These are phyloP conservation scores for Pyrus bretschneideri DNA, from an alignment of 306 rosid genomes.

Conservation along the genomic window DNA sequence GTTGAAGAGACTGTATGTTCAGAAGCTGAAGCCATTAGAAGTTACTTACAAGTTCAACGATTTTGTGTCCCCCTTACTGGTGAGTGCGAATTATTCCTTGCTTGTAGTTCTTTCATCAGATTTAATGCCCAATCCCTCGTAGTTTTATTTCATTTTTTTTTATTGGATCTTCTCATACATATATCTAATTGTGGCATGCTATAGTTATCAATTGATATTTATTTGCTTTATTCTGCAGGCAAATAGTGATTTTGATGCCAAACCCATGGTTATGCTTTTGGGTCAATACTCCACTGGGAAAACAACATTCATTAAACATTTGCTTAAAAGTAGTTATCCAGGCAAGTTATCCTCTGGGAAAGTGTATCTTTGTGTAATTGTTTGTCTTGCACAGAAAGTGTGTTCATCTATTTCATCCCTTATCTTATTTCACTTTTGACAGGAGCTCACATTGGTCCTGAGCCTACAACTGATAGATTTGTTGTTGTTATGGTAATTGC, in stretches of 20 bases:
- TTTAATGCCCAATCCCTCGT: neutral
- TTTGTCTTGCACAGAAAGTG: neutral
- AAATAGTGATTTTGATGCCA: slow-evolving; percentile 93
- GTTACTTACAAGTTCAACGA: slow-evolving; percentile 66
- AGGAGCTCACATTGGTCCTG: slow-evolving; percentile 99
- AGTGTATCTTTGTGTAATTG: neutral
- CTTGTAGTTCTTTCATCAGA: neutral
- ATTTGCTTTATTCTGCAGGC: slow-evolving; percentile 40
- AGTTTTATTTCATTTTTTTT: neutral
- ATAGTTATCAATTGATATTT: slow-evolving; percentile 5
- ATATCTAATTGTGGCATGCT: neutral
- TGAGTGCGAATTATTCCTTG: slow-evolving; percentile 24
- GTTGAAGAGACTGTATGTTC: slow-evolving; percentile 73
- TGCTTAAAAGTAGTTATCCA: slow-evolving; percentile 78
- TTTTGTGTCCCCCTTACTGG: slow-evolving; percentile 76
- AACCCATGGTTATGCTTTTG: slow-evolving; percentile 96
- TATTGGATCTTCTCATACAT: neutral
- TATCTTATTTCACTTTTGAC: slow-evolving; percentile 11
- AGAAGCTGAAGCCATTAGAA: slow-evolving; percentile 95
- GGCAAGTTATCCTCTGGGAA: slow-evolving; percentile 38
- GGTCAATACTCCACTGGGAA: slow-evolving; percentile 98
- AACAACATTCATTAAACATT: slow-evolving; percentile 91
- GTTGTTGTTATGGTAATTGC: slow-evolving; percentile 88
- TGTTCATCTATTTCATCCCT: neutral
- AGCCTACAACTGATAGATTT: slow-evolving; percentile 97